Evolutionary conservation across 176 grass and related monocot genomes (phyloP).

Genomic region (sorghum (Sorghum bicolor)): Sorghum_bicolor_NCBIv3 NC_012879.2:3600001-3600500

Average conservation of each 20-base stretch:
- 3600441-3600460: not conserved
- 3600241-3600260: too few relatives aligned
- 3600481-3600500: not conserved
- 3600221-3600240: not conserved
- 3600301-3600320: not conserved
- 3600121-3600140: not conserved
- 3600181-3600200: not conserved
- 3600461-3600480: not conserved
- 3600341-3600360: constrained; percentile 6
- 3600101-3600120: not conserved
- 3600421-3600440: not conserved
- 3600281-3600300: not conserved
- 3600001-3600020: too few relatives aligned
- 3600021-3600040: too few relatives aligned
- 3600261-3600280: too few relatives aligned
- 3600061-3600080: not conserved
- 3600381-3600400: not conserved
- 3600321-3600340: not conserved
- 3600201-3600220: not conserved
- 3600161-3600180: not conserved
- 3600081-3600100: too few relatives aligned
- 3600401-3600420: not conserved
- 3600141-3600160: not conserved
- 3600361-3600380: not conserved
- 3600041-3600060: not conserved